These are phyloP conservation scores for Falciphora oryzae DNA, from an alignment of 2,329 filamentous ascomycete species.

Conservation along the genomic window DNA sequence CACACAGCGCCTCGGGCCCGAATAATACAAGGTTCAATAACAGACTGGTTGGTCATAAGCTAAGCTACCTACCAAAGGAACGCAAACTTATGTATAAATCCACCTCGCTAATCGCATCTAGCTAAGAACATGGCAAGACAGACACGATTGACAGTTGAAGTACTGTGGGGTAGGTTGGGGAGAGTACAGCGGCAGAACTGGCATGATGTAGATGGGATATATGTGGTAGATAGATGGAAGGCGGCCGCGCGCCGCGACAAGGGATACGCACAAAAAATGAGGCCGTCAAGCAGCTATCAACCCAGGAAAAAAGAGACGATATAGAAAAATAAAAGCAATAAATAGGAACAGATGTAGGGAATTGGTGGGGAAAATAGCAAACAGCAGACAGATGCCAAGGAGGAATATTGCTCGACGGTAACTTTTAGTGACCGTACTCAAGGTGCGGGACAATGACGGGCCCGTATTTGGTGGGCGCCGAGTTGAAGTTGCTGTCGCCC, in stretches of 20 bases:
- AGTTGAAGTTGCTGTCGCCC: constrained; percentile 70
- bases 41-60: background rate
- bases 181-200: background rate
- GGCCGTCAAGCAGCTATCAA: background rate
- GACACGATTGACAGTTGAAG: background rate
- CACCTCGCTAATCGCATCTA: background rate
- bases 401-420: constrained; percentile 7
- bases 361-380: constrained; percentile 10
- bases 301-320: background rate
- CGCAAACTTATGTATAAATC: background rate
- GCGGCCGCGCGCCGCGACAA: background rate
- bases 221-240: background rate
- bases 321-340: background rate
- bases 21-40: background rate
- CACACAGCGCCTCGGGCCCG: background rate
- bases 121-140: background rate
- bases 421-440: constrained; percentile 59
- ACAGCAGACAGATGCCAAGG: constrained; percentile 10
- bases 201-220: background rate
- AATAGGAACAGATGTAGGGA: constrained; percentile 6
- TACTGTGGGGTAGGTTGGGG: background rate
- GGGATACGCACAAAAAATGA: background rate
- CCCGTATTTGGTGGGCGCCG: constrained; percentile 86
- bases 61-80: background rate
- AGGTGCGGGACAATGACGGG: constrained; percentile 90